phyloP scores from a whole-genome alignment of 1,284 basidiomycete genomes.

The Ustilago bromivora region DNA sequence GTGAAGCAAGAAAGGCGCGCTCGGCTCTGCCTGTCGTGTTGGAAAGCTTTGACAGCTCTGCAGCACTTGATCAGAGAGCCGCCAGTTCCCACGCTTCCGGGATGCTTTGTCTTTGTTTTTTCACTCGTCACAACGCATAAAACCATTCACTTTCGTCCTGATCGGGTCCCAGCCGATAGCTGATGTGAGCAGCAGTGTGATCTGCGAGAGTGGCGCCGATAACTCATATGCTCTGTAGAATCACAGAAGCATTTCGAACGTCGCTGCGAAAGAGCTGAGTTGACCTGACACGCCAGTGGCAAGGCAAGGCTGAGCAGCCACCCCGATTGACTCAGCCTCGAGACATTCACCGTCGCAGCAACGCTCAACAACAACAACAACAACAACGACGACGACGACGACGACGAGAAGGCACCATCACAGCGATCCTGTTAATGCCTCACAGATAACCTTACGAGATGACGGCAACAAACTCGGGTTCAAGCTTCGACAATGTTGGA shows the following conservation, averaged over 20 bases:
- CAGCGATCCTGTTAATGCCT: neutral
- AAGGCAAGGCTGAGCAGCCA: neutral
- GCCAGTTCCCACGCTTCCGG: conserved; percentile 11
- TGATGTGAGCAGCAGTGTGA: conserved; percentile 1
- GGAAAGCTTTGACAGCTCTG: conserved; percentile 5
- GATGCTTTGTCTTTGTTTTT: neutral
- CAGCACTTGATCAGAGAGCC: conserved; percentile 4
- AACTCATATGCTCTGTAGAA: neutral
- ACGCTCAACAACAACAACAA: neutral
- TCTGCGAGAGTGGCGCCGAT: neutral
- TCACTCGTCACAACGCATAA: neutral
- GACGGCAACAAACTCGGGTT: neutral
- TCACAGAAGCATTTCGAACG: neutral
- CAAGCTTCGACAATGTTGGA: neutral
- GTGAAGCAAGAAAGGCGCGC: neutral
- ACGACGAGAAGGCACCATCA: neutral
- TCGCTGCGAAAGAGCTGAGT: neutral
- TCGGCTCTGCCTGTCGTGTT: neutral
- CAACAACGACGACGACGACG: neutral
- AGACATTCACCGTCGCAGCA: neutral
- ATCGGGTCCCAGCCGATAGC: neutral
- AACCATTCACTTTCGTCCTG: neutral
- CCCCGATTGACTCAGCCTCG: conserved; percentile 10
- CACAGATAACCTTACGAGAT: neutral
- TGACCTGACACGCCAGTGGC: conserved; percentile 10